phyloP scores from a whole-genome alignment of 2,329 filamentous ascomycete genomes.

The Monosporascus sp. region DNA sequence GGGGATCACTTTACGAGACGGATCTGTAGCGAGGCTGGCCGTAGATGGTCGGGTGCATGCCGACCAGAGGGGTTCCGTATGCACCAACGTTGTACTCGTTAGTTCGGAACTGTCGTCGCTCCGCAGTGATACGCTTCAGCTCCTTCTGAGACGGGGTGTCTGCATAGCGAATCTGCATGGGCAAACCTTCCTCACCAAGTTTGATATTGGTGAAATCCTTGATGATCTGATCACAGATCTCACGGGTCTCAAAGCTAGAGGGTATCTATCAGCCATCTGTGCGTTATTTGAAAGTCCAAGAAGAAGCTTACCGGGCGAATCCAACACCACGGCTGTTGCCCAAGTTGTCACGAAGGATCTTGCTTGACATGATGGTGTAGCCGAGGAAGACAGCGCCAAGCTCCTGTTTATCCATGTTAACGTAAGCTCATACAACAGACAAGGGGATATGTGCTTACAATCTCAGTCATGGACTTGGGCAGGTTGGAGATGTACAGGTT shows the following conservation, averaged over 20 bases:
- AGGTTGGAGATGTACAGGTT: constrained; percentile 98
- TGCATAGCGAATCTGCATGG: constrained; percentile 91
- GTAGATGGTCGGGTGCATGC: constrained; percentile 47
- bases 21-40: constrained; percentile 34
- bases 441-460: constrained; percentile 42
- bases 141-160: constrained; percentile 96
- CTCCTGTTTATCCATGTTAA: constrained; percentile 43
- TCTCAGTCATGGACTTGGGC: constrained; percentile 85
- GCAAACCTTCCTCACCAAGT: constrained; percentile 71
- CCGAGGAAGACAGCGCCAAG: constrained; percentile 73
- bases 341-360: constrained; percentile 87
- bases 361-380: constrained; percentile 83
- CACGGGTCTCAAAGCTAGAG: constrained; percentile 77
- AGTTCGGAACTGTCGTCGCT: constrained; percentile 90
- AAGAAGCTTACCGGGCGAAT: constrained; percentile 73
- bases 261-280: constrained; percentile 14
- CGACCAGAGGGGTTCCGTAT: constrained; percentile 58
- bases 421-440: constrained; percentile 5
- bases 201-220: constrained; percentile 75
- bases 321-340: constrained; percentile 95
- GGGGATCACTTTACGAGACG: constrained; percentile 14
- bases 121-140: constrained; percentile 91
- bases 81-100: constrained; percentile 85
- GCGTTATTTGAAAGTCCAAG: constrained; percentile 1
- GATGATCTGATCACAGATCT: constrained; percentile 87